Base-by-base conservation (phyloP, 2,329 filamentous ascomycete species). In the Chalaropsis ovoidea region DNA sequence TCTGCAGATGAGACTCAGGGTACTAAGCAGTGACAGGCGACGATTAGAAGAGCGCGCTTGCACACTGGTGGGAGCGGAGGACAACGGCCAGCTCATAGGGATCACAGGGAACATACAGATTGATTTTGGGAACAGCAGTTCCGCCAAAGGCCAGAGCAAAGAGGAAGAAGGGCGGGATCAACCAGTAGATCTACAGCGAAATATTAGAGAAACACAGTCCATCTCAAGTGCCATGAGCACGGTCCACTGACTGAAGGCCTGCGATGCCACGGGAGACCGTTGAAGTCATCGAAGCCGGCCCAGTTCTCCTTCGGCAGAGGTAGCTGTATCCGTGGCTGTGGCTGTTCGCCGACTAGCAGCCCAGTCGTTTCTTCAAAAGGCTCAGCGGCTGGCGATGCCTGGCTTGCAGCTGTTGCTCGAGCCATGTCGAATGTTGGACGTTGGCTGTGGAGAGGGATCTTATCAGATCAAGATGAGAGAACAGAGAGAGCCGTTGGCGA, bases 141-240 rank as follows among this genome's bases (percentile, higher is more conserved):
- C 90, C 90, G 41, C 93, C 94, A 74, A 94, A 93, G 0, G 92
- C 91, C 64, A 95, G 78, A 0, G 90, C 90, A 72, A 90, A 93
- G 56, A 96, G 75, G 65, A 88, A 80, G 75, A 92, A 94, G 0
- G 91, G 89, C 0, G 82, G 84, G 7, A 97, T 75, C 3, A 97
- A 80, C 89, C 91, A 97, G 75, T 81, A 89, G 63, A 95, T 83
- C 89, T 89, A 68, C 42, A 61, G 64, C 35, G 22, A 67, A 13
- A 22, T 60, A 47, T 54, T 64, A 43, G 49, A 39, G 47, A 54
- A 31, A 27, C 24, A n/a, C 7, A 24, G 15, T 22, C n/a, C n/a
- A 31, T 41, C 8, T 3, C 10, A 39, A 35, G 42, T 52, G 13
- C 15, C 15, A 47, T 47, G 19, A 60, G 39, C 22, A 22, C 10